Percentiles rank a stretch among this genome's conserved stretches.
Evolutionary conservation across 345 rosid genomes (phyloP).

Genomic region (Odontarrhena argentea): DNA sequence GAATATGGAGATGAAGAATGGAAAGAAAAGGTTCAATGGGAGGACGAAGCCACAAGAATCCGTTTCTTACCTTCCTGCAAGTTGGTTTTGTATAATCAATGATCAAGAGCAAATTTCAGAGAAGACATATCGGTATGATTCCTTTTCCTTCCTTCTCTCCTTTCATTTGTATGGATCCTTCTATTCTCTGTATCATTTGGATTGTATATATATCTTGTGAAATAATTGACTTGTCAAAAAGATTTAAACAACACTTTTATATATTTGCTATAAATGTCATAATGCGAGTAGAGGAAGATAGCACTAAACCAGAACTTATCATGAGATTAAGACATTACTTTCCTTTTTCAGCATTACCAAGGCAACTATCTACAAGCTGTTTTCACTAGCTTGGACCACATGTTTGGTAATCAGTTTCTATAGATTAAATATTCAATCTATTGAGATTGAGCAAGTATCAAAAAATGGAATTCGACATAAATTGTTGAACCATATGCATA

Average conservation of each 20-base stretch:
- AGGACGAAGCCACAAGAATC: constrained; percentile 19
- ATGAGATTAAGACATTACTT: no score
- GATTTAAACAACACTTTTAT: no score
- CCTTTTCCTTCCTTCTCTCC: neutral
- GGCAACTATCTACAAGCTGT: no score
- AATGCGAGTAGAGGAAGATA: no score
- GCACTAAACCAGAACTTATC: no score
- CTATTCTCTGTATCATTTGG: neutral
- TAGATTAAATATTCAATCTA: no score
- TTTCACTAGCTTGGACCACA: no score
- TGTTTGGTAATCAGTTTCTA: no score
- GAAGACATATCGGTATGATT: neutral
- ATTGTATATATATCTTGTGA: neutral
- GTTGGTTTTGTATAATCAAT: constrained; percentile 18
- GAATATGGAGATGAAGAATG: constrained; percentile 9
- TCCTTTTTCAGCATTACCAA: no score
- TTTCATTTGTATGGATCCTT: neutral
- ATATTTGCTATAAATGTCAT: no score
- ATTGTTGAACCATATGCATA: neutral
- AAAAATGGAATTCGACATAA: neutral
- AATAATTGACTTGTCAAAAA: no score
- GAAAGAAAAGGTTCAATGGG: constrained; percentile 19
- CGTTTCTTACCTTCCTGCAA: constrained; percentile 24
- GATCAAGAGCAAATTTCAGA: neutral
- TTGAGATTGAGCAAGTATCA: no score